Evolutionary conservation across 2,329 filamentous ascomycete species (phyloP), one percentile per base, ranked within the genome.

Genomic region (Sordariomycetes sp.): DNA sequence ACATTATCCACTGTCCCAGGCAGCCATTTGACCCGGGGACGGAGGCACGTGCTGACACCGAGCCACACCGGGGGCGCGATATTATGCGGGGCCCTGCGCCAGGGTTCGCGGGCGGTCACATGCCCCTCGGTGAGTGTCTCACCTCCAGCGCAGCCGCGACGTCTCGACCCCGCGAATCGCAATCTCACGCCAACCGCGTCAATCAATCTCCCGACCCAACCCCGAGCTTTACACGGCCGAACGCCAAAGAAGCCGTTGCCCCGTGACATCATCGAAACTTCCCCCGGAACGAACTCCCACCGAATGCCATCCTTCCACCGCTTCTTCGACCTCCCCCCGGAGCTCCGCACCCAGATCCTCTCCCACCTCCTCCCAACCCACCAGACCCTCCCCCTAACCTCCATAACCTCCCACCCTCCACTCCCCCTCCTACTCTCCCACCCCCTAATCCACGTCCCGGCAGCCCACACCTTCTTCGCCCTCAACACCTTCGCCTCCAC

Each of bases 311-410:
- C 20, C 17, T 56, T 56, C 54, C 42, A 22, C 54, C 45, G 20
- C 20, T 56, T 56, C 54, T 56, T 56, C 45, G 54, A 56, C 56
- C 87, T 75, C 52, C 86, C 85, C 63, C 73, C 76, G 5, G 88
- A 90, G 61, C 79, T 82, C 60, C 79, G 82, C 42, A 81, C 72
- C 2, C 66, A 68, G 8, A 69, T 72, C 5, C 72, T 75, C 1
- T 70, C 72, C 17, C 69, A 70, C 15, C 62, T 61, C 0, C 75
- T 79, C 17, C 79, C 71, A 1, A 83, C 78, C 65, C 89, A 68
- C 60, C 82, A 77, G 34, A 90, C 78, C 61, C 76, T 74, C 6
- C 65, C 65, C 52, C 74, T 77, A 87, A 86, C 90, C 59, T 74
- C 73, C 42, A 61, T 69, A 62, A 72, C 71, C 1, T 80, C 84